Evolutionary conservation across 106 monocot genomes (phyloP), one percentile per base, ranked within the genome.

Genomic region (Acorus calamus): DNA sequence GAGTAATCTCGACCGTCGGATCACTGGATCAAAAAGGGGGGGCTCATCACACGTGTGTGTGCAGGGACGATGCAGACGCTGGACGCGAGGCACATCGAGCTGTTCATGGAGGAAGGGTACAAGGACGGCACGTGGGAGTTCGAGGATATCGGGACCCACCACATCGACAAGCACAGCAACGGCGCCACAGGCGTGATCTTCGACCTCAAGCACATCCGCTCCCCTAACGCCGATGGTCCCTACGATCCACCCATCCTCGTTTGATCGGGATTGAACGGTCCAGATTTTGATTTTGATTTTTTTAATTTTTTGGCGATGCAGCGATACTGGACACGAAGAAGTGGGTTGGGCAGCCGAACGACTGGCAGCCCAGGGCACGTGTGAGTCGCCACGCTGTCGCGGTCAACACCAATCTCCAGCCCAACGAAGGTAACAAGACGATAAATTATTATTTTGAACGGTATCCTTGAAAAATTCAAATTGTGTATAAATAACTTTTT

Each of bases 51-150:
- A 61, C 14, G 13, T 71, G 4, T 52, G 2, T 5, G 11, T 44
- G 64, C 81, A 89, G 89, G 91, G 42, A 87, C 84, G 11, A 87
- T 91, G 94, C 94, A 96, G 76, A 74, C 91, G 4, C 78, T 96
- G 66, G 94, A 96, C 50, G 72, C 81, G 44, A 68, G 94, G 53
- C 82, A 90, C 61, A 46, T 61, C 7, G 90, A 91, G 75, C 80
- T 96, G 48, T 96, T 96, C 76, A 65, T 90, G 44, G 82, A 83
- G 68, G 76, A 82, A 3, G 76, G 65, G 5, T 96, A 78, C 82
- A 76, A 63, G 66, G 56, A 12, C 4, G 91, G 78, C 4, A 72
- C 57, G 53, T 87, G 79, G 94, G 73, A 83, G 62, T 96, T 78
- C 71, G 71, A 73, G 45, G 91, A 87, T 46, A 63, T 96, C 28